Percentiles rank a stretch among this genome's conserved stretches.
Conservation (phyloP, 2,329 filamentous ascomycete species). For the Plenodomus biglobosus region DNA sequence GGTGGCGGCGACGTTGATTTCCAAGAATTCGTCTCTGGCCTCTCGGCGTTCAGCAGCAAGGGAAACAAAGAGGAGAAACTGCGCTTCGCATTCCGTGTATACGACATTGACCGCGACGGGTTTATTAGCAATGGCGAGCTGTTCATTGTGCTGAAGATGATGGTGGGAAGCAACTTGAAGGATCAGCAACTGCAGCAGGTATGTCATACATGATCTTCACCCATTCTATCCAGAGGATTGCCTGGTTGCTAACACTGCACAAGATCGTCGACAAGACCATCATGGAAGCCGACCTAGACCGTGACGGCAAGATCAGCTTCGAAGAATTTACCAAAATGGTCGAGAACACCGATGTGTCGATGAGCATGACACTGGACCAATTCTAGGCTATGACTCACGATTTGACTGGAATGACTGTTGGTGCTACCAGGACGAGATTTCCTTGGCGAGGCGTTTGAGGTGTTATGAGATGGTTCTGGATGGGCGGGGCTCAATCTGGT, state of each 20-base stretch:
- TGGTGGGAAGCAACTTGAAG: conserved; percentile 99
- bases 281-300: conserved; percentile 97
- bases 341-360: conserved; percentile 77
- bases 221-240: not conserved
- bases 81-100: conserved; percentile 97
- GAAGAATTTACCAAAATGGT: conserved; percentile 99
- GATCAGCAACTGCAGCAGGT: conserved; percentile 94
- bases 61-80: conserved; percentile 99
- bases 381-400: conserved; percentile 26
- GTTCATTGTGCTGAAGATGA: conserved; percentile 99
- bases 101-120: conserved; percentile 97
- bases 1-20: conserved; percentile 98
- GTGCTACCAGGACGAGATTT: conserved; percentile 14
- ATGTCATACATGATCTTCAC: conserved; percentile 5
- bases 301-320: conserved; percentile 97
- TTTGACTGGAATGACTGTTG: conserved; percentile 18
- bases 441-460: conserved; percentile 42
- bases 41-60: conserved; percentile 95
- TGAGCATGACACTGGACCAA: conserved; percentile 69
- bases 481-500: conserved; percentile 27
- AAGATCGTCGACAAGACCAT: conserved; percentile 99
- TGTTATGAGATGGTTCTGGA: conserved; percentile 21
- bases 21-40: conserved; percentile 94
- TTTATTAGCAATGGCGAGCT: conserved; percentile 99
- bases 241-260: conserved; percentile 13